Percentiles rank a stretch among this genome's conserved stretches.
Conservation (phyloP, 2,329 filamentous ascomycete genomes). For the Paraconiothyrium sp. region DNA sequence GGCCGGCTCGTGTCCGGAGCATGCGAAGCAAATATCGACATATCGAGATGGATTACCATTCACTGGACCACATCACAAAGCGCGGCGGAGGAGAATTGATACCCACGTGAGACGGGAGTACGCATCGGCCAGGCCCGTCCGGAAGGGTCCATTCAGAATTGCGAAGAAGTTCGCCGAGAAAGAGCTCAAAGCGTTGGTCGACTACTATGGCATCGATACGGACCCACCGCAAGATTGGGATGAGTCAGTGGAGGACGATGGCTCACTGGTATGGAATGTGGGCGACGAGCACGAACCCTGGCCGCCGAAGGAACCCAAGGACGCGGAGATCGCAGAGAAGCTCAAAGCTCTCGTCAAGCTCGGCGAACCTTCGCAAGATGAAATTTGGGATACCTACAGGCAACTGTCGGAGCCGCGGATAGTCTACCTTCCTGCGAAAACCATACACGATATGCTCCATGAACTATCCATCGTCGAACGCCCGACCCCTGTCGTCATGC, state of each 20-base stretch:
- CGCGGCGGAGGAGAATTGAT: slow-evolving; percentile 29
- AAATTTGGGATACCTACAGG: slow-evolving; percentile 64
- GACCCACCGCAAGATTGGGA: slow-evolving; percentile 29
- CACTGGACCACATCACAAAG: slow-evolving; percentile 24
- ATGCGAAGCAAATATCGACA: slow-evolving; percentile 51
- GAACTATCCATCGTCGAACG: slow-evolving; percentile 72
- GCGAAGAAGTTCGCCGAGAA: slow-evolving; percentile 49
- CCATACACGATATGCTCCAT: slow-evolving; percentile 72
- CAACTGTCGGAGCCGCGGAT: slow-evolving; percentile 64
- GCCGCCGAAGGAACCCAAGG: slow-evolving; percentile 42
- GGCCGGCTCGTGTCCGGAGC: slow-evolving; percentile 61
- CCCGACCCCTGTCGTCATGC: slow-evolving; percentile 67
- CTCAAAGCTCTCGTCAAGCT: slow-evolving; percentile 54
- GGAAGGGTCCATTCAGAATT: slow-evolving; percentile 32
- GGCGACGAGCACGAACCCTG: slow-evolving; percentile 45
- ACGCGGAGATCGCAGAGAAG: slow-evolving; percentile 46
- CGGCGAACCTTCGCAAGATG: slow-evolving; percentile 55
- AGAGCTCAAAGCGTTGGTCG: slow-evolving; percentile 59
- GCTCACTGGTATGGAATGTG: slow-evolving; percentile 42
- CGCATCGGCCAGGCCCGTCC: slow-evolving; percentile 18
- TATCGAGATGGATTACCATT: slow-evolving; percentile 18
- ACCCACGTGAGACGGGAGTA: slow-evolving; percentile 20
- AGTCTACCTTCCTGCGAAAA: slow-evolving; percentile 57
- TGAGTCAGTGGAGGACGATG: slow-evolving; percentile 44
- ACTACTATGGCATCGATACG: slow-evolving; percentile 55